Conservation (phyloP, 2,329 filamentous ascomycete genomes). For the Neonectria ditissima region DNA sequence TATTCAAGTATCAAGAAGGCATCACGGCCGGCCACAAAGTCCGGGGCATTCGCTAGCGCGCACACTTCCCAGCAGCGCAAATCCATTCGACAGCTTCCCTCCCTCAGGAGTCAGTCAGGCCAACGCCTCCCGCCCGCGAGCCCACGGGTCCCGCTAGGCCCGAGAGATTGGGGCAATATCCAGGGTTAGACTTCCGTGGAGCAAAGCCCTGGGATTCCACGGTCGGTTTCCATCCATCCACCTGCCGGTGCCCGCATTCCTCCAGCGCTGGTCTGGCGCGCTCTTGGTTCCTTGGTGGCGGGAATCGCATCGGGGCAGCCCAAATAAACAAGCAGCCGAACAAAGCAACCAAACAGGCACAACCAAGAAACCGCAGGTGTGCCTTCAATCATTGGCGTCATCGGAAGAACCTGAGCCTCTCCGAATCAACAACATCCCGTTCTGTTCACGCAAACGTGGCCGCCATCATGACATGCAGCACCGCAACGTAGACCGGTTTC, state of each 20-base stretch:
- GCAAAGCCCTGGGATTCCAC: neutral
- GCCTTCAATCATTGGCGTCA: constrained; percentile 32
- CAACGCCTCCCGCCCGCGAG: constrained; percentile 30
- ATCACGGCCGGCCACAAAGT: constrained; percentile 19
- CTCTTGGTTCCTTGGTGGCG: constrained; percentile 25
- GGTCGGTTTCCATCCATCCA: too few relatives aligned
- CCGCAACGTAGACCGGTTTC: constrained; percentile 21
- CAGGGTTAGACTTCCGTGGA: constrained; percentile 7
- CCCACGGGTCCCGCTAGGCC: constrained; percentile 32
- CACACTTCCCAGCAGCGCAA: constrained; percentile 27
- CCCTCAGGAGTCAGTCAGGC: constrained; percentile 23
- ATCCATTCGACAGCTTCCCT: constrained; percentile 27
- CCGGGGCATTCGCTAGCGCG: constrained; percentile 37
- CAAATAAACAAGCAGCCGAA: too few relatives aligned
- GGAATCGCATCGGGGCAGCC: constrained; percentile 17
- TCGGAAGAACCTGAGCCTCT: constrained; percentile 20
- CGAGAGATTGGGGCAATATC: constrained; percentile 42
- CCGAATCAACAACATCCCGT: constrained; percentile 24
- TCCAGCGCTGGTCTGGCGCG: constrained; percentile 9
- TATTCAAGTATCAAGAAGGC: neutral
- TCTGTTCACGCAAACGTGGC: constrained; percentile 34
- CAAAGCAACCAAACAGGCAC: neutral
- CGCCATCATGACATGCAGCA: constrained; percentile 41
- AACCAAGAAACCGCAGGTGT: constrained; percentile 21
- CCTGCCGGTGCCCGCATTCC: constrained; percentile 18